Base-by-base conservation (phyloP, 2,329 filamentous ascomycete species). In the Cladosporium sp. region DNA sequence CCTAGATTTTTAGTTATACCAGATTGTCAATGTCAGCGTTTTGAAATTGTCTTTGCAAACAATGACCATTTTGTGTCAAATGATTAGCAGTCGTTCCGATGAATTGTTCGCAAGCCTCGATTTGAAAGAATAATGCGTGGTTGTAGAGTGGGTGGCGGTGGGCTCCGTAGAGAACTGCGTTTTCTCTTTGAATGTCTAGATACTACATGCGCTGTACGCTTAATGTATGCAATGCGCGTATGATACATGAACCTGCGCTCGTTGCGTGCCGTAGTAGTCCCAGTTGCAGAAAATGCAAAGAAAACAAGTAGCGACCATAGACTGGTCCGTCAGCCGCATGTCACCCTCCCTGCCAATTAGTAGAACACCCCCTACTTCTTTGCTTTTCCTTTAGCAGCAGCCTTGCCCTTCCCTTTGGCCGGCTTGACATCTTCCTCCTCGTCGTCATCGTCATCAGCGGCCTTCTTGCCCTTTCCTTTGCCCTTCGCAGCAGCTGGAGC, bases 391-490 rank as follows among this genome's bases (percentile, higher is more conserved):
- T 57, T 66, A 2, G 64, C 58, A 26, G 63, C 48, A 46, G 64
- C 70, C 65, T 70, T 75, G 81, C 56, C 82, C 80, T 54, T 80
- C 77, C 1, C 87, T 76, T 70, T 76, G 71, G 66, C 80, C 74
- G 64, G 79, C 77, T 34, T 79, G 49, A 56, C 63, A 46, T 78
- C 67, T 76, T 79, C 58, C 77, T 80, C 32, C 77, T 73, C n/a
- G 77, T 81, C 79, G 32, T 57, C 54, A 39, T 77, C 69, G 84
- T 86, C 83, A 95, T 97, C 16, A 18, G 88, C 81, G 62, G 93
- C 91, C 70, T 81, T 79, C 80, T 77, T 71, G 72, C 76, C 77
- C 70, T 80, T 82, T 23, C 60, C 60, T 62, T 77, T 79, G 56
- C 69, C 82, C 81, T 75, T 87, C 86, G 76, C 70, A 16, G 76